Evolutionary conservation across 495 filamentous ascomycete species (phyloP).

Genomic region (Cercophora samala): DNA sequence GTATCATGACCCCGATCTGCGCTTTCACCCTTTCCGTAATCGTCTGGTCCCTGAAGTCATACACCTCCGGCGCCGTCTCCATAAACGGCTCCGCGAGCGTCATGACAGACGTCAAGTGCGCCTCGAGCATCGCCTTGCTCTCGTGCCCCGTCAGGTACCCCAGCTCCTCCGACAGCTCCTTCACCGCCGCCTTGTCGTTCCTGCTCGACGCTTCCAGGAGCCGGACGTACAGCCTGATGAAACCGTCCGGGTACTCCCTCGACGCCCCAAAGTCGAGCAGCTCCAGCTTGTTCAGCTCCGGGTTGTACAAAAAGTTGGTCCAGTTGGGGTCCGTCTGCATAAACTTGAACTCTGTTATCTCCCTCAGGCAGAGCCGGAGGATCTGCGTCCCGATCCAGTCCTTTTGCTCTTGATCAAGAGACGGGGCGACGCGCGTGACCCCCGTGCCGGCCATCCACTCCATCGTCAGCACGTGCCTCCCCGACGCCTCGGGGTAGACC

Average conservation of each 20-base stretch:
- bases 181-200: constrained; percentile 59
- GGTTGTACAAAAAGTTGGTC: constrained; percentile 98
- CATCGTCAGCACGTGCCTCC: constrained; percentile 87
- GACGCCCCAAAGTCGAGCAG: constrained; percentile 95
- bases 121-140: constrained; percentile 75
- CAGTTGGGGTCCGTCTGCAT: constrained; percentile 99
- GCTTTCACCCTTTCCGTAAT: constrained; percentile 87
- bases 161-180: constrained; percentile 69
- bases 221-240: constrained; percentile 72
- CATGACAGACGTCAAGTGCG: constrained; percentile 75
- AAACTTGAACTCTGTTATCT: constrained; percentile 89
- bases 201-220: constrained; percentile 75
- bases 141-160: constrained; percentile 93
- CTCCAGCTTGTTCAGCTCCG: constrained; percentile 67
- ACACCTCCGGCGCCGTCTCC: constrained; percentile 69
- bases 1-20: constrained; percentile 88
- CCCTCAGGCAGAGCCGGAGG: constrained; percentile 85
- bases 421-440: constrained; percentile 70
- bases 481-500: constrained; percentile 74
- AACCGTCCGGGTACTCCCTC: constrained; percentile 74
- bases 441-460: constrained; percentile 81
- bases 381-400: constrained; percentile 95
- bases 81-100: constrained; percentile 92
- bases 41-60: constrained; percentile 90
- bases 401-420: constrained; percentile 72